Conservation (phyloP, 106 monocot species). For the Xerophyta viscosa region DNA sequence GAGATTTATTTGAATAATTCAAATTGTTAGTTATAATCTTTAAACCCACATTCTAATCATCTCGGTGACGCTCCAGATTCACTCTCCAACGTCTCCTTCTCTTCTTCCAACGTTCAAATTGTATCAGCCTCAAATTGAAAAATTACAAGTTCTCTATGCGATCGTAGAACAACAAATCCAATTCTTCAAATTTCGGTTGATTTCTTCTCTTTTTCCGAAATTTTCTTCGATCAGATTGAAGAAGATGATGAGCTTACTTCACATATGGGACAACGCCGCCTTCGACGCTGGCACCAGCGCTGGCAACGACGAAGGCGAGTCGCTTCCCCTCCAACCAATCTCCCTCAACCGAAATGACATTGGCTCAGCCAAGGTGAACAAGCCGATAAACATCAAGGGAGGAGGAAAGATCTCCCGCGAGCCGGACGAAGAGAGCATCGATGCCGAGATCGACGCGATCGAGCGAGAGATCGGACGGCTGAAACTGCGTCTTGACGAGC, state of each 20-base stretch:
- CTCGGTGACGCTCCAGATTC: no score
- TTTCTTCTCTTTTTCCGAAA: no score
- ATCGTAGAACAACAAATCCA: no score
- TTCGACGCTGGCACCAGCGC: conserved; percentile 26
- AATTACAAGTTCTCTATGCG: no score
- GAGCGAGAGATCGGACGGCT: conserved; percentile 68
- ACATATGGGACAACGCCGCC: conserved; percentile 81
- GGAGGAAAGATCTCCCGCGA: conserved; percentile 4
- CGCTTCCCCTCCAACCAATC: conserved; percentile 32
- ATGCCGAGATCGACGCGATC: conserved; percentile 54
- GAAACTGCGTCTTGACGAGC: conserved; percentile 31
- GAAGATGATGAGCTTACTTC: conserved; percentile 22
- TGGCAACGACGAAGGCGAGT: neutral
- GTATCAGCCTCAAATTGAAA: no score
- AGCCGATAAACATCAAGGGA: no score
- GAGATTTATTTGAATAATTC: no score
- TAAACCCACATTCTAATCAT: no score
- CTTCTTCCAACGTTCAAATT: no score
- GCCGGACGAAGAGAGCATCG: conserved; percentile 24
- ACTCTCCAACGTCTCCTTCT: no score
- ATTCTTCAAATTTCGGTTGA: no score
- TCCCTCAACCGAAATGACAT: conserved; percentile 31
- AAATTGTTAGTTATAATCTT: no score
- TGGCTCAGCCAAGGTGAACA: conserved; percentile 1
- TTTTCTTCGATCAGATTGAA: conserved; percentile 3